Evolutionary conservation across 108 stramenopile genomes (phyloP), one percentile per base, ranked within the genome.

Genomic region (Skeletonema tropicum): DNA sequence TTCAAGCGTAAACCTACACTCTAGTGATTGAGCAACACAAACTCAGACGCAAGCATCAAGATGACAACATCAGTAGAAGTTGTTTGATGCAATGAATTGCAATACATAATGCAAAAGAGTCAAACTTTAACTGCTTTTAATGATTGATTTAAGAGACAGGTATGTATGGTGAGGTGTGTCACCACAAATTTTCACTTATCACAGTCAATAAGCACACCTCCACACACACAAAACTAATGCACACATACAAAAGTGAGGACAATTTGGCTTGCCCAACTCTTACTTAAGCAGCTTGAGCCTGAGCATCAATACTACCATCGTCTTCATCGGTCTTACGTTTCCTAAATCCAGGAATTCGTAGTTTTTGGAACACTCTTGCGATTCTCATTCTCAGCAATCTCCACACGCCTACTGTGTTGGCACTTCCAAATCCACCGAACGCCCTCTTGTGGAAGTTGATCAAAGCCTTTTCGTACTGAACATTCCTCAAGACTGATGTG

Each of bases 381-480:
- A 87, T 73, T 42, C 83, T 82, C 78, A 74, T 77, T 35, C 84
- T 76, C 57, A 90, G 38, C 63, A 81, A 68, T 25, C 86, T 72
- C 87, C 87, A 90, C 17, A 93, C 73, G 33, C 71, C 60, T n/a
- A 68, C 71, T 19, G 59, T 73, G 5, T 31, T 61, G 57, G 63
- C 68, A 63, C 21, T 71, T 48, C 94, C 91, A 58, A 90, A 86
- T 5, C 92, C 92, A 48, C 90, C 88, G 83, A 91, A 92, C n/a
- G 90, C 87, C 19, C 91, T 82, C 14, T 89, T 89, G 69, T 91
- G 87, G 46, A 90, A 91, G 67, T 95, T 95, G 59, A 89, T 82
- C 75, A 95, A 63, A 0, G 91, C 91, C 85, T 89, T 91, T 74
- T 92, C 91, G 69, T 96, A 96, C 61, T 93, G 92, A 26, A 92